Conservation (phyloP, 2,329 filamentous ascomycete genomes). For the Pezicula rhizophila region DNA sequence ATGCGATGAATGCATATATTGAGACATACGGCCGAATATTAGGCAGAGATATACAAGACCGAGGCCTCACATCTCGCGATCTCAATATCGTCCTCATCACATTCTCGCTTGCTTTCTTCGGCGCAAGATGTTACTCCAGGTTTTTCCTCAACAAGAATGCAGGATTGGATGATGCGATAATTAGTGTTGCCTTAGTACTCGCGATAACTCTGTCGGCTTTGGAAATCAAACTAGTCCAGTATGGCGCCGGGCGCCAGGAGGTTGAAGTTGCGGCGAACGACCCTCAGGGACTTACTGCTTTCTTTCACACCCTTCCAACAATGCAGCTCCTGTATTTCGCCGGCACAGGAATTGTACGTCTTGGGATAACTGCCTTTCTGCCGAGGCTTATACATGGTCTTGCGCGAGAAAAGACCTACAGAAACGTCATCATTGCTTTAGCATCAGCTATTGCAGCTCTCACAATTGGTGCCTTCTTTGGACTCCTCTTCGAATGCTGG, state of each 20-base stretch:
- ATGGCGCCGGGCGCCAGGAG: conserved; percentile 1
- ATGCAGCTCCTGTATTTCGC: conserved; percentile 22
- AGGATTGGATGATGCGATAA: conserved; percentile 27
- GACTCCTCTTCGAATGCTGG: background rate
- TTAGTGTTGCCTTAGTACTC: conserved; percentile 20
- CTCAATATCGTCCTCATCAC: conserved; percentile 22
- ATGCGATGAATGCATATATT: background rate
- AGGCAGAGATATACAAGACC: background rate
- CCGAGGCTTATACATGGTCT: conserved; percentile 20
- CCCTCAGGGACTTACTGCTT: background rate
- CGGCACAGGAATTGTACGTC: conserved; percentile 26
- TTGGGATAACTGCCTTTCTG: conserved; percentile 30
- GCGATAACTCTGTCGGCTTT: conserved; percentile 4
- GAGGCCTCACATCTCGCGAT: conserved; percentile 6
- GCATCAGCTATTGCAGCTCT: background rate
- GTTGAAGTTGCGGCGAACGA: background rate
- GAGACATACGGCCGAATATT: background rate
- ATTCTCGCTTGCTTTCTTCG: conserved; percentile 24
- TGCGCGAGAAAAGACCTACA: conserved; percentile 25
- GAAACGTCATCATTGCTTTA: conserved; percentile 1
- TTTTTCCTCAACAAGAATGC: conserved; percentile 25
- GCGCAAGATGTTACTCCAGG: conserved; percentile 24
- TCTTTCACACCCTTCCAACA: conserved; percentile 3
- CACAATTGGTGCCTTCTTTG: background rate
- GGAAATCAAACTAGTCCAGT: background rate